These are phyloP conservation scores for Amanita polypyramis DNA, from an alignment of 768 basidiomycete species.

Conservation along the genomic window DNA sequence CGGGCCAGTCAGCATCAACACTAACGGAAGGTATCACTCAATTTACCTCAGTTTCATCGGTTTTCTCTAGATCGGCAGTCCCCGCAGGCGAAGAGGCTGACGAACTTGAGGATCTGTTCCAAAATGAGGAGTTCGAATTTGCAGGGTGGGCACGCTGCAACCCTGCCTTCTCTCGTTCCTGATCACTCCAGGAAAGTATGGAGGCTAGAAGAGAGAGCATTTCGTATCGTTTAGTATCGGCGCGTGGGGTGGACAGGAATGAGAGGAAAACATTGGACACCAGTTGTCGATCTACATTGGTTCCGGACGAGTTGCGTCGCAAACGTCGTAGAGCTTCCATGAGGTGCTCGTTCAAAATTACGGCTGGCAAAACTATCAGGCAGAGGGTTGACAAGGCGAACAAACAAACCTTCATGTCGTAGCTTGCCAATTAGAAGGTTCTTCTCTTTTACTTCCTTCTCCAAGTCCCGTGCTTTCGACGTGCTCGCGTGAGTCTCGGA, in stretches of 20 bases:
- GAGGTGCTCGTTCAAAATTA: slow-evolving; percentile 95
- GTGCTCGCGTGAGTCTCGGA: slow-evolving; percentile 63
- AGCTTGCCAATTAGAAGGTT: slow-evolving; percentile 89
- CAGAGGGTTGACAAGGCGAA: neutral
- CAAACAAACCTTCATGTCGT: slow-evolving; percentile 74
- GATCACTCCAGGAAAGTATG: slow-evolving; percentile 87
- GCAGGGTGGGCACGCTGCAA: slow-evolving; percentile 43
- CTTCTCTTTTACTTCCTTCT: slow-evolving; percentile 94
- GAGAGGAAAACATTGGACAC: slow-evolving; percentile 90
- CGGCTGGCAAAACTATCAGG: slow-evolving; percentile 39
- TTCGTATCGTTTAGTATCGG: slow-evolving; percentile 92
- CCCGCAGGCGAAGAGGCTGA: slow-evolving; percentile 25
- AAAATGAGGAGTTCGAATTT: slow-evolving; percentile 24
- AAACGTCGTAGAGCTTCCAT: slow-evolving; percentile 96
- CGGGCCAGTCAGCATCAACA: slow-evolving; percentile 1
- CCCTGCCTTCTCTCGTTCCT: slow-evolving; percentile 87
- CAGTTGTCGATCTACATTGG: slow-evolving; percentile 86
- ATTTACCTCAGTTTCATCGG: slow-evolving; percentile 74
- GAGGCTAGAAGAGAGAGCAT: slow-evolving; percentile 86
- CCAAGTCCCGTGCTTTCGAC: slow-evolving; percentile 58
- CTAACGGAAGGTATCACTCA: neutral
- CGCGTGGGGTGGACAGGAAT: slow-evolving; percentile 84
- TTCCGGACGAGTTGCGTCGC: slow-evolving; percentile 76
- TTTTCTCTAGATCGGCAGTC: slow-evolving; percentile 57
- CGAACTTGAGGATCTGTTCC: slow-evolving; percentile 26